Conservation (phyloP, 2,329 filamentous ascomycete species). For the Curvularia spicifera region DNA sequence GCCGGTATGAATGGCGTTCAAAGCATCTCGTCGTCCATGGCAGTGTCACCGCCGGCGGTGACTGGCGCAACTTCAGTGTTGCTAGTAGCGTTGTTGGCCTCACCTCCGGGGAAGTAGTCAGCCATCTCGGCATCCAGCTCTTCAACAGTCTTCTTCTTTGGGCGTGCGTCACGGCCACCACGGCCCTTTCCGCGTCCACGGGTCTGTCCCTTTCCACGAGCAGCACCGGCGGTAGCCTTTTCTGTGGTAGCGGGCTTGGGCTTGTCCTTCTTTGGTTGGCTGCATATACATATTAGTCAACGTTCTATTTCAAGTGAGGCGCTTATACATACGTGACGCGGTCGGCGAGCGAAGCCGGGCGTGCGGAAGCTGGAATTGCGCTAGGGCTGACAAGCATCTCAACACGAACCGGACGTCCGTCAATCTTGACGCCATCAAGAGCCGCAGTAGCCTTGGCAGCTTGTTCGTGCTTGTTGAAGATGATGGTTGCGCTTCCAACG, state of each 20-base stretch:
- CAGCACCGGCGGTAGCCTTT: constrained; percentile 64
- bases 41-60: constrained; percentile 47
- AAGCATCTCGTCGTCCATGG: constrained; percentile 52
- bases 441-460: constrained; percentile 83
- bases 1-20: constrained; percentile 21
- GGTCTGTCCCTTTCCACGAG: constrained; percentile 52
- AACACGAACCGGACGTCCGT: constrained; percentile 91
- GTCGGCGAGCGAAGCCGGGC: constrained; percentile 76
- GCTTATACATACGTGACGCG: constrained; percentile 72
- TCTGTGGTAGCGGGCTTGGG: constrained; percentile 76
- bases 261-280: constrained; percentile 66
- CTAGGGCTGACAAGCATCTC: constrained; percentile 87
- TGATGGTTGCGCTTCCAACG: constrained; percentile 89
- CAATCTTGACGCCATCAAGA: constrained; percentile 88
- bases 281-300: constrained; percentile 39
- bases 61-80: constrained; percentile 54
- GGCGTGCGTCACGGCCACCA: constrained; percentile 59
- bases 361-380: constrained; percentile 70
- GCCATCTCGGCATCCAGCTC: constrained; percentile 98
- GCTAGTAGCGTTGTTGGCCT: constrained; percentile 53
- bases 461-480: constrained; percentile 80
- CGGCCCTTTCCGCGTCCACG: constrained; percentile 56
- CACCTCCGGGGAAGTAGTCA: constrained; percentile 78
- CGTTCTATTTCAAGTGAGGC: not conserved
- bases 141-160: constrained; percentile 91